phyloP scores from a whole-genome alignment of 768 basidiomycete species.

The Exidia glandulosa region DNA sequence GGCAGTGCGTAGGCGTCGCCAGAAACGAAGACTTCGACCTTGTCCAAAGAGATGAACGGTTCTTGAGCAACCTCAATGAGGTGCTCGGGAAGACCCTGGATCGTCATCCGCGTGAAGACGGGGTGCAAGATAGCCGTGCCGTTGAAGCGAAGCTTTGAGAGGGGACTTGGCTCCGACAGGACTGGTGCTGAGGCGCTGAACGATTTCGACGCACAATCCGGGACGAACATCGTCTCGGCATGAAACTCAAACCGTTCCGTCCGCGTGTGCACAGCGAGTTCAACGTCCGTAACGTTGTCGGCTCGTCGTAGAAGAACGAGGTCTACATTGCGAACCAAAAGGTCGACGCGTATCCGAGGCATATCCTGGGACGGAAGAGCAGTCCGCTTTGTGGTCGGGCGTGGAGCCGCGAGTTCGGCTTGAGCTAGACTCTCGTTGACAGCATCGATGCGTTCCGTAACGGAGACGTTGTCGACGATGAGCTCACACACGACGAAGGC shows the following conservation, averaged over 20 bases:
- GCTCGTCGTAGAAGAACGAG: slow-evolving; percentile 40
- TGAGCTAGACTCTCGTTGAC: slow-evolving; percentile 29
- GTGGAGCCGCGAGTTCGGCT: slow-evolving; percentile 8
- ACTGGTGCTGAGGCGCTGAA: slow-evolving; percentile 16
- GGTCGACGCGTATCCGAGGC: slow-evolving; percentile 38
- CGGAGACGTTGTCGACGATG: slow-evolving; percentile 32
- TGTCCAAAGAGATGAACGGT: slow-evolving; percentile 45
- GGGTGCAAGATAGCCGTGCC: neutral
- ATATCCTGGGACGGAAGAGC: slow-evolving; percentile 20
- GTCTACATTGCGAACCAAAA: slow-evolving; percentile 39
- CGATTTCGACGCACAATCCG: slow-evolving; percentile 12
- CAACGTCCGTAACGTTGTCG: slow-evolving; percentile 24
- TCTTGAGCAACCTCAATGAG: slow-evolving; percentile 6
- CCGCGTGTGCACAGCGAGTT: slow-evolving; percentile 45
- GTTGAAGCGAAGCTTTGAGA: slow-evolving; percentile 32
- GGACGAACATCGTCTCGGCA: slow-evolving; percentile 31
- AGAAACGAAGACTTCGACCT: slow-evolving; percentile 35
- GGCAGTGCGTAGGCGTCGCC: slow-evolving; percentile 41
- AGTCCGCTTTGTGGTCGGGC: slow-evolving; percentile 10
- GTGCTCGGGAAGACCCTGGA: neutral
- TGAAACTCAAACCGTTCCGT: slow-evolving; percentile 40
- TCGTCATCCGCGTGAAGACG: neutral
- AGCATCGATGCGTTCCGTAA: slow-evolving; percentile 35
- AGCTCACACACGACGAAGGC: slow-evolving; percentile 41
- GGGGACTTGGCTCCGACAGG: neutral